Evolutionary conservation across 352 stramenopile species (phyloP), one percentile per base, ranked within the genome.

Genomic region (Pythium angustatum): DNA sequence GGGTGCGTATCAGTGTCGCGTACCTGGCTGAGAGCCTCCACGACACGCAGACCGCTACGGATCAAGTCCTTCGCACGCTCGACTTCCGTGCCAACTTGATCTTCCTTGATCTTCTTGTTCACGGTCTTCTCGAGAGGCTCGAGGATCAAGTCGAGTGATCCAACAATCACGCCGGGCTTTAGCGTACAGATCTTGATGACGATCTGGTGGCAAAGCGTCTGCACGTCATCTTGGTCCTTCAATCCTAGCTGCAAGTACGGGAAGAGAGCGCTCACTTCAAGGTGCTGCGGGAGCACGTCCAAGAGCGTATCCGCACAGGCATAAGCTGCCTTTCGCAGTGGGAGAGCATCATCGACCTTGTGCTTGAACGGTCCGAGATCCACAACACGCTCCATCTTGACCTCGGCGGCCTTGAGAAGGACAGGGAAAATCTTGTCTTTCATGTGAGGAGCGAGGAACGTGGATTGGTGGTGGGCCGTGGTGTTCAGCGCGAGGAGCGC

Each of bases 301-400:
- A 99, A 76, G 43, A 98, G 88, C 11, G 96, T 99, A 63, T 98
- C 93, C 33, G 99, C 87, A 69, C 96, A 98, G 26, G 94, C 91
- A 50, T 99, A 96, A 10, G 96, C 85, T 28, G 96, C 92, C 72
- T 96, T 96, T 41, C 88, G 88, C 48, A 96, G 71, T 48, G 85
- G 81, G 15, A 96, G 72, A 1, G 85, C 88, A 70, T 96, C 88
- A 55, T 96, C 88, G 30, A 99, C 96, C 62, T 97, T 99, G 72
- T 99, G 97, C 71, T 98, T 99, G 79, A 99, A 99, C 22, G 97
- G 97, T 55, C 97, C 97, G 52, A 99, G 85, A 73, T 99, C 96
- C 34, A 99, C 96, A 33, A 97, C 93, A 30, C 97, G 88, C 69
- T 99, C 91, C 58, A 99, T 72, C 71, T 98, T 98, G 21, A 99